A percentile compares a stretch with the other conserved stretches of the same genome.
These are phyloP conservation scores for Solioccasus polychromus DNA, from an alignment of 768 basidiomycete species.

Conservation along the genomic window DNA sequence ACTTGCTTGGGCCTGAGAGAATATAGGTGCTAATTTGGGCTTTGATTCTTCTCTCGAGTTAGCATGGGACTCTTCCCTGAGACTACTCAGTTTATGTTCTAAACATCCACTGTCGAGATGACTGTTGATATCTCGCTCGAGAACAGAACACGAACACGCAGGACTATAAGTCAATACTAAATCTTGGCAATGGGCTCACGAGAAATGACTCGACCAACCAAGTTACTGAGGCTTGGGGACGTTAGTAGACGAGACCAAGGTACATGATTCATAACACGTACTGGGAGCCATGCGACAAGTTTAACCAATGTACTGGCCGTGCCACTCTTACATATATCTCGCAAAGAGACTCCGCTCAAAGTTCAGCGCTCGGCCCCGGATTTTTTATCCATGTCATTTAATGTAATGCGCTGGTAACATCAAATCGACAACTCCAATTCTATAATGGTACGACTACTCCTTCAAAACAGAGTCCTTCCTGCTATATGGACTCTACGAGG, in stretches of 20 bases:
- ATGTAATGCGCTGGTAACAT: too few species aligned
- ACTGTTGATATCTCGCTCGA: conserved; percentile 42
- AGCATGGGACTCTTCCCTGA: neutral
- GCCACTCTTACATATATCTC: too few species aligned
- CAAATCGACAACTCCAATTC: too few species aligned
- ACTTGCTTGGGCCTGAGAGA: conserved; percentile 25
- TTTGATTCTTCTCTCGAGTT: conserved; percentile 16
- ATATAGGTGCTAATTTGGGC: conserved; percentile 42
- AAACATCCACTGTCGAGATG: conserved; percentile 51
- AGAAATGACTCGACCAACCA: conserved; percentile 21
- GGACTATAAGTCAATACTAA: conserved; percentile 36
- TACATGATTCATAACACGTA: conserved; percentile 3
- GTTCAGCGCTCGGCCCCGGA: too few species aligned
- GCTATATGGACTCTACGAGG: conserved; percentile 26
- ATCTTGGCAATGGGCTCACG: neutral
- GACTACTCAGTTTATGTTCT: conserved; percentile 12
- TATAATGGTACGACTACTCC: too few species aligned
- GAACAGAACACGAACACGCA: conserved; percentile 44
- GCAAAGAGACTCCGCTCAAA: neutral
- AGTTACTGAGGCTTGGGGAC: conserved; percentile 12
- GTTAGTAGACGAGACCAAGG: neutral
- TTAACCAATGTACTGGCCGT: too few species aligned
- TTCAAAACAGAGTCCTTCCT: neutral
- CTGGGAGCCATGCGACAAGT: conserved; percentile 13
- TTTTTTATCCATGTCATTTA: too few species aligned